A percentile compares a stretch with the other conserved stretches of the same genome.
Evolutionary conservation across 75 land plant species (phyloP).

Genomic region (Pinus albicaulis): DNA sequence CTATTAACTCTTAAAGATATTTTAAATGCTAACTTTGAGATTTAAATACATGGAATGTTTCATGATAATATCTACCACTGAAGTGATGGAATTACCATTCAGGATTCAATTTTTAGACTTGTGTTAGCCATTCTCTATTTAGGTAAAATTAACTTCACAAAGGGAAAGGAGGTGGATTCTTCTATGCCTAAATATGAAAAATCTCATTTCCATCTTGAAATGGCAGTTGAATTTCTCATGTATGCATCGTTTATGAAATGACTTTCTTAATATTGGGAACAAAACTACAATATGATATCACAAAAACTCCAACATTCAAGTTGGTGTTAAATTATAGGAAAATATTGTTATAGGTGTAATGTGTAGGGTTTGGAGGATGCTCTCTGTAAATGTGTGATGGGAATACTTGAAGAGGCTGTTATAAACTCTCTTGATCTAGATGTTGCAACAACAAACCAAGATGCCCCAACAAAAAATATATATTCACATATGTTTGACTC

Average conservation of each 20-base stretch:
- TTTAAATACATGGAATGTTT: neutral
- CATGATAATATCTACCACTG: neutral
- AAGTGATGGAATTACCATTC: constrained; percentile 7
- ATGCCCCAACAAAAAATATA: too few relatives aligned
- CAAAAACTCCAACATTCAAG: too few relatives aligned
- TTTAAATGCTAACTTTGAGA: neutral
- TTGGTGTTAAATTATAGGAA: neutral
- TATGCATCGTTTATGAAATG: constrained; percentile 13
- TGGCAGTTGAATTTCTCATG: constrained; percentile 79
- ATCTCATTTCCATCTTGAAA: constrained; percentile 62
- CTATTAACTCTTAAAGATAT: too few relatives aligned
- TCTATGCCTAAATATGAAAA: constrained; percentile 73
- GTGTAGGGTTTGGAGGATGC: too few relatives aligned
- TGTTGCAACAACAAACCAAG: constrained; percentile 74
- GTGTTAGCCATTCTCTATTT: constrained; percentile 75
- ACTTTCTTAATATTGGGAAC: too few relatives aligned
- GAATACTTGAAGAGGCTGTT: constrained; percentile 85
- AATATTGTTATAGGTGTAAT: constrained; percentile 60
- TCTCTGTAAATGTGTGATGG: constrained; percentile 76
- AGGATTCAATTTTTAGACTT: constrained; percentile 86
- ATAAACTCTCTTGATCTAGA: constrained; percentile 69
- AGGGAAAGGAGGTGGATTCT: constrained; percentile 77
- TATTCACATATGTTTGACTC: too few relatives aligned
- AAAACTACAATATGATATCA: too few relatives aligned
- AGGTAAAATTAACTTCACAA: constrained; percentile 73